Conservation (phyloP, 441 rosid species). For the Gossypium gossypioides region DNA sequence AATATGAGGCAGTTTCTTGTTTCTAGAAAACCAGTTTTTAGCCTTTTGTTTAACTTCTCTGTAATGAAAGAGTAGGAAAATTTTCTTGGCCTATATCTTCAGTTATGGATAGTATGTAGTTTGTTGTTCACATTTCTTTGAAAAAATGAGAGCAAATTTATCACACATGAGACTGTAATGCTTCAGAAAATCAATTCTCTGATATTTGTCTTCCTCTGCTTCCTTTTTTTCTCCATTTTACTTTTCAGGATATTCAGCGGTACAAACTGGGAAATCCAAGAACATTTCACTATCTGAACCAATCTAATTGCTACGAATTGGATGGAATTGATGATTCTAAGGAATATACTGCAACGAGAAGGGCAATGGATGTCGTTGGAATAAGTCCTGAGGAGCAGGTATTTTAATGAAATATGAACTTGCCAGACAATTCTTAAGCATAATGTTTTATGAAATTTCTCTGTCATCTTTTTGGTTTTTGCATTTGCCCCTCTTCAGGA, state of each 20-base stretch:
- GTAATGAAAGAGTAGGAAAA: not conserved
- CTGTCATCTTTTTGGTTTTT: slow-evolving; percentile 9
- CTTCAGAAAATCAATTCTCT: slow-evolving; percentile 5
- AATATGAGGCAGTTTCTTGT: not conserved
- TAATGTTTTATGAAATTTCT: not conserved
- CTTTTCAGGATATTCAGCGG: slow-evolving; percentile 55
- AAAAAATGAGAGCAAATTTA: not conserved
- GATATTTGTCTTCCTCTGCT: slow-evolving; percentile 2
- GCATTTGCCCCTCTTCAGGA: slow-evolving; percentile 37
- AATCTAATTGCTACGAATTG: slow-evolving; percentile 72
- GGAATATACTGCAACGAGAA: slow-evolving; percentile 73
- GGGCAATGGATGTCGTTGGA: slow-evolving; percentile 93
- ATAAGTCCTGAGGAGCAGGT: slow-evolving; percentile 86
- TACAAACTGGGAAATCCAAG: slow-evolving; percentile 72
- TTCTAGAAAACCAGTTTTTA: not conserved
- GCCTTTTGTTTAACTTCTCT: not conserved
- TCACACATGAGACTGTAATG: not conserved
- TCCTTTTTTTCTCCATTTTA: slow-evolving; percentile 3
- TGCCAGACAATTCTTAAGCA: slow-evolving; percentile 2
- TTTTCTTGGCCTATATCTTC: not conserved
- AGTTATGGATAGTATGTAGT: not conserved
- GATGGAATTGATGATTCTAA: slow-evolving; percentile 77
- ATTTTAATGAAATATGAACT: slow-evolving; percentile 22
- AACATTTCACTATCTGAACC: slow-evolving; percentile 82
- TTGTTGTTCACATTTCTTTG: not conserved